A percentile compares a stretch with the other conserved stretches of the same genome.
These are phyloP conservation scores for Salvia splendens DNA, from an alignment of 257 asterid species.

Conservation along the genomic window DNA sequence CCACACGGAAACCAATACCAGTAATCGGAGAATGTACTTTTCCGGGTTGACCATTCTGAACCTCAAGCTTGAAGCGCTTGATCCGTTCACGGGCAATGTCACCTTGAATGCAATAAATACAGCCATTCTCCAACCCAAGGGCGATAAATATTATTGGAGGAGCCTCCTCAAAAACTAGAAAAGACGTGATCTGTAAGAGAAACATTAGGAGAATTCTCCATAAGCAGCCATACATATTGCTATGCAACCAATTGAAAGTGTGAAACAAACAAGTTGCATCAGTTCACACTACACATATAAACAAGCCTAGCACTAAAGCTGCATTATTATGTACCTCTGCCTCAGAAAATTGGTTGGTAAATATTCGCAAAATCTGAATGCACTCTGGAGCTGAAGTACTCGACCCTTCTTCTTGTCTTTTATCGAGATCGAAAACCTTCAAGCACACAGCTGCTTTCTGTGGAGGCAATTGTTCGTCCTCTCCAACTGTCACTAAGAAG, in stretches of 20 bases:
- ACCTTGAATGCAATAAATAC: conserved; percentile 94
- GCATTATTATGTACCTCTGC: conserved; percentile 58
- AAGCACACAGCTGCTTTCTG: conserved; percentile 69
- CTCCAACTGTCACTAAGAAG: conserved; percentile 82
- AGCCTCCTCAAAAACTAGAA: conserved; percentile 83
- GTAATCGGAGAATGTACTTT: conserved; percentile 54
- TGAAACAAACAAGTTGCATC: not conserved
- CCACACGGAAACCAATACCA: conserved; percentile 88
- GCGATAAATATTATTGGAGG: conserved; percentile 93
- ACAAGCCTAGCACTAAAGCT: conserved; percentile 14
- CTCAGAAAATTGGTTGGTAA: conserved; percentile 86
- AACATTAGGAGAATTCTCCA: conserved; percentile 14
- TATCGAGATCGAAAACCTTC: conserved; percentile 88
- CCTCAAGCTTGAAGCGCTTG: conserved; percentile 86
- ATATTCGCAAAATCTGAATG: conserved; percentile 76
- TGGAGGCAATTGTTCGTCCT: conserved; percentile 77
- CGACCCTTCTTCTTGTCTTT: conserved; percentile 80
- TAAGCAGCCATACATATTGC: conserved; percentile 2
- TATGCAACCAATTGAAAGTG: conserved; percentile 5
- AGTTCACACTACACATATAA: conserved; percentile 10
- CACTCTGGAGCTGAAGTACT: conserved; percentile 80
- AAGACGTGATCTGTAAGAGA: conserved; percentile 74
- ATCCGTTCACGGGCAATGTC: conserved; percentile 98
- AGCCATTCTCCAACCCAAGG: conserved; percentile 86
- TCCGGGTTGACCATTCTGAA: conserved; percentile 46